Percentiles rank a stretch among this genome's conserved stretches.
These are phyloP conservation scores for Candida insectorum DNA, from an alignment of 805 yeast species.

Conservation along the genomic window DNA sequence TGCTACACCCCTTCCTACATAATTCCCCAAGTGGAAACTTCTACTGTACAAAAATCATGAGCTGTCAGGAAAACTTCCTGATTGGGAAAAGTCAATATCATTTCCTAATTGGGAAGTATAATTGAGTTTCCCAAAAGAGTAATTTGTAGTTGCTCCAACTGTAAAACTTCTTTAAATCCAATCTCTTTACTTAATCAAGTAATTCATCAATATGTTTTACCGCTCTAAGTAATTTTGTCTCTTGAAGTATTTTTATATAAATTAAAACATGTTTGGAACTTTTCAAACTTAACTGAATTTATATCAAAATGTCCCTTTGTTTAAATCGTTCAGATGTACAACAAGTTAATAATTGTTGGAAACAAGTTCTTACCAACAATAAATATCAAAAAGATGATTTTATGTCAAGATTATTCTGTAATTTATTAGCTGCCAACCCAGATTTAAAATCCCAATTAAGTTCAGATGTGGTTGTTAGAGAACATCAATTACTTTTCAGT, in stretches of 20 bases:
- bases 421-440: constrained; percentile 30
- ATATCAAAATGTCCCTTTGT: constrained; percentile 11
- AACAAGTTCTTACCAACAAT: constrained; percentile 23
- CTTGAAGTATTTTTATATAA: too few species aligned
- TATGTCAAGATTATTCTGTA: constrained; percentile 27
- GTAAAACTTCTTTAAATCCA: too few species aligned
- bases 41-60: too few species aligned
- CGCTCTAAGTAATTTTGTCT: constrained; percentile 4
- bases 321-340: constrained; percentile 10
- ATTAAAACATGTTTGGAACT: too few species aligned
- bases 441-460: constrained; percentile 20
- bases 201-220: constrained; percentile 9
- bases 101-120: constrained; percentile 4
- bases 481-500: constrained; percentile 33
- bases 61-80: constrained; percentile 3
- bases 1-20: too few species aligned
- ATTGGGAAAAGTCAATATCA: constrained; percentile 2
- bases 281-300: background rate
- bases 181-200: constrained; percentile 6
- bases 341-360: constrained; percentile 32
- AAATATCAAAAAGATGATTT: constrained; percentile 29
- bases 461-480: constrained; percentile 17
- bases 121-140: constrained; percentile 8
- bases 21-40: too few species aligned
- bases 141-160: constrained; percentile 1